phyloP scores from a whole-genome alignment of 2,329 filamentous ascomycete genomes.

The Waltergamsia citrina region DNA sequence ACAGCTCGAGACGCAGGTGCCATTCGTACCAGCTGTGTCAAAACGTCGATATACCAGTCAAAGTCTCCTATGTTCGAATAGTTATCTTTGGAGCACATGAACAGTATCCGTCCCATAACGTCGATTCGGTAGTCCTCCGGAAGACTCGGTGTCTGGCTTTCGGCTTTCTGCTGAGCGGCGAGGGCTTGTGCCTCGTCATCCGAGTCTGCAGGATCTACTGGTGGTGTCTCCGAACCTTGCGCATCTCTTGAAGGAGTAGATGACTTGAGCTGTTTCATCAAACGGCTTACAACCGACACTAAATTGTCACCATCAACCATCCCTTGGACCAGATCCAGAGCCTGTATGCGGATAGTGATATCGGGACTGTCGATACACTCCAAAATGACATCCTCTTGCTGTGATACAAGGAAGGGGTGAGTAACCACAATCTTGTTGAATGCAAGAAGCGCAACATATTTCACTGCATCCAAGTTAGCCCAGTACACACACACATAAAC shows the following conservation, averaged over 20 bases:
- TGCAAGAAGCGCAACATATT: slow-evolving; percentile 91
- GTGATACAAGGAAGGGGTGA: slow-evolving; percentile 77
- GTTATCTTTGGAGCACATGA: slow-evolving; percentile 84
- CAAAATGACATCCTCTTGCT: slow-evolving; percentile 93
- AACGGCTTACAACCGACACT: slow-evolving; percentile 70
- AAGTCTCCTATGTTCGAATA: slow-evolving; percentile 84
- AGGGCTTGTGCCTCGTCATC: slow-evolving; percentile 38
- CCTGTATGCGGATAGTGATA: slow-evolving; percentile 89
- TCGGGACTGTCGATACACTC: slow-evolving; percentile 94
- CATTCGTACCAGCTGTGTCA: slow-evolving; percentile 75
- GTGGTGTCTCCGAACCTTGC: slow-evolving; percentile 29
- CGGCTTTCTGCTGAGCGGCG: slow-evolving; percentile 16
- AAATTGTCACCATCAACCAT: slow-evolving; percentile 91
- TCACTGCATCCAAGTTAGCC: slow-evolving; percentile 46
- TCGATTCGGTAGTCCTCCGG: slow-evolving; percentile 80
- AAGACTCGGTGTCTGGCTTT: slow-evolving; percentile 46
- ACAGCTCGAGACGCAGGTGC: slow-evolving; percentile 39
- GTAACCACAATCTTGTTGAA: slow-evolving; percentile 92
- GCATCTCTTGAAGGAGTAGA: slow-evolving; percentile 42
- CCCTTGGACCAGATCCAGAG: slow-evolving; percentile 80
- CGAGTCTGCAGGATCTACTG: slow-evolving; percentile 33
- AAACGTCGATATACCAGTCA: slow-evolving; percentile 91
- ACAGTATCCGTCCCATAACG: slow-evolving; percentile 73
- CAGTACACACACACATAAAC: not conserved
- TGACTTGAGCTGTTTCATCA: slow-evolving; percentile 78